Conservation (phyloP, 805 yeast genomes). For the Middelhovenomyces tepae region DNA sequence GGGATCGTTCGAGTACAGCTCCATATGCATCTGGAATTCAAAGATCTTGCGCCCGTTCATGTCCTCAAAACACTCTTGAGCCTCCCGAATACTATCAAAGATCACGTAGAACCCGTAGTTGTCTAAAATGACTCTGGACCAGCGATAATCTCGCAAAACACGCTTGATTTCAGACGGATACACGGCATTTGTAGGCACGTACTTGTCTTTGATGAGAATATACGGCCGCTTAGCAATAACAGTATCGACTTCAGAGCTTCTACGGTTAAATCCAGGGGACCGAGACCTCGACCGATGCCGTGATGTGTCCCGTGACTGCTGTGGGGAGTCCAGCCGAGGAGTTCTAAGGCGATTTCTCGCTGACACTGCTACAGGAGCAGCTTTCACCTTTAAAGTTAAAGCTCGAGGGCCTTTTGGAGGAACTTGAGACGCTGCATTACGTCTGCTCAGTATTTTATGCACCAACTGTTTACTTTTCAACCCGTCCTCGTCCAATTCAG, state of each 20-base stretch:
- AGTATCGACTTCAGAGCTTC: too few species aligned
- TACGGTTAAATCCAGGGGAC: too few species aligned
- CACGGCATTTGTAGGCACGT: constrained; percentile 29
- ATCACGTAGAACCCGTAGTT: constrained; percentile 60
- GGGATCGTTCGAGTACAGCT: constrained; percentile 30
- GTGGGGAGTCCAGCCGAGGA: too few species aligned
- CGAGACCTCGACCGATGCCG: too few species aligned
- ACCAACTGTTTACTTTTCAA: too few species aligned
- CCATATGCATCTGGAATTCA: constrained; percentile 48
- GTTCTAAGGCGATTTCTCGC: too few species aligned
- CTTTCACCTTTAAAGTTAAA: too few species aligned
- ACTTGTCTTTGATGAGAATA: constrained; percentile 18
- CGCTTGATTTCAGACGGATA: constrained; percentile 51
- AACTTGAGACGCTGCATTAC: too few species aligned
- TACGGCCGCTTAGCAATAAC: constrained; percentile 19
- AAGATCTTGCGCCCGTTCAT: constrained; percentile 51
- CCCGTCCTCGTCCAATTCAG: constrained; percentile 28
- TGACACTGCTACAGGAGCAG: too few species aligned
- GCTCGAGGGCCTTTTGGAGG: constrained; percentile 9
- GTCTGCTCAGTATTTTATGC: too few species aligned
- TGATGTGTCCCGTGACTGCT: too few species aligned
- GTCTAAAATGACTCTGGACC: constrained; percentile 59
- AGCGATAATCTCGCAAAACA: constrained; percentile 48
- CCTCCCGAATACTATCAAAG: constrained; percentile 51
- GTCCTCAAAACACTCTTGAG: constrained; percentile 47